phyloP scores from a whole-genome alignment of 2,329 filamentous ascomycete species.

The Amauroascus niger region DNA sequence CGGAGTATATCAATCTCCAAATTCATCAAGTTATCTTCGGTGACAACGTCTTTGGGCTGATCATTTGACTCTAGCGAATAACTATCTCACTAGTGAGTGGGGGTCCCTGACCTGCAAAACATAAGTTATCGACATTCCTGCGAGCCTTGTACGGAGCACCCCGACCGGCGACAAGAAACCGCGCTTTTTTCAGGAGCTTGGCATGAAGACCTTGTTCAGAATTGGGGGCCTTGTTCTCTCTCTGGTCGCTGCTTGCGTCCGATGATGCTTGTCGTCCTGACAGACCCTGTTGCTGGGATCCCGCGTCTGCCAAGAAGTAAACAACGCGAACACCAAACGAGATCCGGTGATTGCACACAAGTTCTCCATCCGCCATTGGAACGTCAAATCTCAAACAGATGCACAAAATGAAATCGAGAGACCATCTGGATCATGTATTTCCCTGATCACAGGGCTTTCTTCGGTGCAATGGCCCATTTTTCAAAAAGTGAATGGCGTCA shows the following conservation, averaged over 20 bases:
- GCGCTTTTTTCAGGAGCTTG: too few relatives aligned
- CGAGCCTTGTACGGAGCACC: not conserved
- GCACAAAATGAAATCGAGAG: too few relatives aligned
- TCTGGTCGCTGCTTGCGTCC: not conserved
- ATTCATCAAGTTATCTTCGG: not conserved
- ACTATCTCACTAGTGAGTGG: conserved; percentile 3
- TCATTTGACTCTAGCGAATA: not conserved
- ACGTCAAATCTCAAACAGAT: not conserved
- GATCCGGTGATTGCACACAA: not conserved
- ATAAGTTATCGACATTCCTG: not conserved
- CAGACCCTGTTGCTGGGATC: not conserved
- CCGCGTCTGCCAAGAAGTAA: conserved; percentile 10
- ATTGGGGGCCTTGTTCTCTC: not conserved
- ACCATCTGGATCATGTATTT: not conserved
- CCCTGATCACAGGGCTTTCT: not conserved
- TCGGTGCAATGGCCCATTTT: not conserved
- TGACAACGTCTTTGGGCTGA: not conserved
- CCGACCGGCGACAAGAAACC: too few relatives aligned
- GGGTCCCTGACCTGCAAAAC: conserved; percentile 1
- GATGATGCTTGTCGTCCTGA: not conserved
- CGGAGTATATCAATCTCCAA: not conserved
- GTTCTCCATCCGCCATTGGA: too few relatives aligned
- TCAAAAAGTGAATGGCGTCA: not conserved
- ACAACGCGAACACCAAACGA: conserved; percentile 7
- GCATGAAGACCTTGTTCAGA: not conserved